Conservation (phyloP, 495 filamentous ascomycete genomes). For the Sabuloglossum arenarium region DNA sequence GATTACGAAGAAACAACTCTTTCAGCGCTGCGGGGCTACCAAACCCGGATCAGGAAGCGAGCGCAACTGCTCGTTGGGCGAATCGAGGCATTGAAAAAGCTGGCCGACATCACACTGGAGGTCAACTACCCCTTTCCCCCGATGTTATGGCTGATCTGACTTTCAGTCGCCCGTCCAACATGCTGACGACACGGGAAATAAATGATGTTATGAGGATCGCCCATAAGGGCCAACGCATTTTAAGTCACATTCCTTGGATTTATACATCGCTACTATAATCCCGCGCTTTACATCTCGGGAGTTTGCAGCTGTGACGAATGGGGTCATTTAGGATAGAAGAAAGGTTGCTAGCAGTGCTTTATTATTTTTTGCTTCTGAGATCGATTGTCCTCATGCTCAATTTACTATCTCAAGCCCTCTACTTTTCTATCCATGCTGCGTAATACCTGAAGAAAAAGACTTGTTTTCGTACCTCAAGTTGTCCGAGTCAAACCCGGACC, state of each 20-base stretch:
- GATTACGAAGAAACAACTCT: not conserved
- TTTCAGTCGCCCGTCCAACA: slow-evolving; percentile 23
- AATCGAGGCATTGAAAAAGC: not conserved
- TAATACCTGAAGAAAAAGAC: not conserved
- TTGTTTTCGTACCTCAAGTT: not conserved
- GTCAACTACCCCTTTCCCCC: slow-evolving; percentile 22
- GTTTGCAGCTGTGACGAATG: not conserved
- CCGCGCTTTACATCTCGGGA: not conserved
- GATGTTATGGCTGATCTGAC: slow-evolving; percentile 26
- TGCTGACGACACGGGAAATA: slow-evolving; percentile 13
- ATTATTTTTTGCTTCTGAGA: no score
- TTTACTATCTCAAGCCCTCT: not conserved
- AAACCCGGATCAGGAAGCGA: not conserved
- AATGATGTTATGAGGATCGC: slow-evolving; percentile 11
- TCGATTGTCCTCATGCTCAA: not conserved
- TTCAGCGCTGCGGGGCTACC: not conserved
- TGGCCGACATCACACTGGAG: slow-evolving; percentile 14
- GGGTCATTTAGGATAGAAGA: not conserved
- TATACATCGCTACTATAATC: not conserved
- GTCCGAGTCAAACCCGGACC: not conserved
- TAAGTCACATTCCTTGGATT: not conserved
- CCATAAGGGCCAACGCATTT: not conserved
- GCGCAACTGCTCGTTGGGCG: not conserved
- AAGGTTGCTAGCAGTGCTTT: not conserved
- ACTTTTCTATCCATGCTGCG: not conserved